Evolutionary conservation across 2,329 filamentous ascomycete genomes (phyloP).

Genomic region (Colletotrichum paranaense): DNA sequence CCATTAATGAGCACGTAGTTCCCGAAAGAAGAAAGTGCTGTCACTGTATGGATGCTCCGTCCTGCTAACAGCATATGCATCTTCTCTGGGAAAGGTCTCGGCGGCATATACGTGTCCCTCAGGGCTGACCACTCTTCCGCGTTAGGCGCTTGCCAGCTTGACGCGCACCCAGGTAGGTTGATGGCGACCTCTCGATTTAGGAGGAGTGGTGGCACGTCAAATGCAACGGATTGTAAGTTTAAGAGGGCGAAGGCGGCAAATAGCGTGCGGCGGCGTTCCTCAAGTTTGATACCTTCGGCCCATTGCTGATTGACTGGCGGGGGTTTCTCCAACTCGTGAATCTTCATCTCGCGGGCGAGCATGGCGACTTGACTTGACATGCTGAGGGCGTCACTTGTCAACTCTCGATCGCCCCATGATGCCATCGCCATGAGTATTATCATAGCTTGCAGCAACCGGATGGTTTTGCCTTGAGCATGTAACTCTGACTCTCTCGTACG

Average conservation of each 20-base stretch:
- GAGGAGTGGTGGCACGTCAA: constrained; percentile 69
- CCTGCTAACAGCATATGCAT: constrained; percentile 44
- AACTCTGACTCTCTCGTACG: too few relatives aligned
- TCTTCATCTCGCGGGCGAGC: constrained; percentile 64
- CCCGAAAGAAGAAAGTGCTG: constrained; percentile 58
- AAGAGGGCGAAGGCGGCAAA: constrained; percentile 64
- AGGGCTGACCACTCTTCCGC: constrained; percentile 59
- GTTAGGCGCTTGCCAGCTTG: constrained; percentile 65
- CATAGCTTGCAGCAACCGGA: constrained; percentile 62
- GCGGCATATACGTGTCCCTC: constrained; percentile 34
- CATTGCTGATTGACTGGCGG: constrained; percentile 44
- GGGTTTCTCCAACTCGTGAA: constrained; percentile 38
- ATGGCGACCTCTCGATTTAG: constrained; percentile 65
- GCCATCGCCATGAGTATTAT: constrained; percentile 67
- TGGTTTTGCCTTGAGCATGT: constrained; percentile 30
- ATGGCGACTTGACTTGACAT: constrained; percentile 67
- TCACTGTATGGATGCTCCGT: constrained; percentile 15
- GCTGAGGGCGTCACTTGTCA: constrained; percentile 66
- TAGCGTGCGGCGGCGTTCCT: constrained; percentile 31
- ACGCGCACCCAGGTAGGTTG: constrained; percentile 63
- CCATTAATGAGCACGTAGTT: constrained; percentile 66
- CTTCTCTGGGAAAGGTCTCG: constrained; percentile 45
- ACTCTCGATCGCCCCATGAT: constrained; percentile 68
- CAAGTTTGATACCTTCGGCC: constrained; percentile 59
- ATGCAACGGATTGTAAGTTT: constrained; percentile 71